Conservation (phyloP, 2,329 filamentous ascomycete genomes). For the Colletotrichum melonis region DNA sequence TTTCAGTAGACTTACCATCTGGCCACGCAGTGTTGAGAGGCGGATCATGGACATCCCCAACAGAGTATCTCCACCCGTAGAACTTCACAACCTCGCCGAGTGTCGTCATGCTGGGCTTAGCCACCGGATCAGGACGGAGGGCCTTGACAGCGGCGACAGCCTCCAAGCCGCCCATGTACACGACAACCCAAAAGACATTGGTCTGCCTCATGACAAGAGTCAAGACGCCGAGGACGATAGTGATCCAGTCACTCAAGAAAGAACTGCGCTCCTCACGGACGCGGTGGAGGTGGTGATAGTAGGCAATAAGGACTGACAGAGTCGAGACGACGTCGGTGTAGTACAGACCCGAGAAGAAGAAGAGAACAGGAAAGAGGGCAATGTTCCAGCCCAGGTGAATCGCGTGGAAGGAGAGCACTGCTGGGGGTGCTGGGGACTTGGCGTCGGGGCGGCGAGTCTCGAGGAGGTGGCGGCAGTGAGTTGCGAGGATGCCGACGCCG, state of each 20-base stretch:
- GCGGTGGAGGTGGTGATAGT: conserved; percentile 66
- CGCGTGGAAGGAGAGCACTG: conserved; percentile 51
- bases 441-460: conserved; percentile 50
- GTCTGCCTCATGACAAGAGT: conserved; percentile 89
- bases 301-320: conserved; percentile 77
- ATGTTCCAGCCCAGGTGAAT: conserved; percentile 81
- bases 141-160: conserved; percentile 62
- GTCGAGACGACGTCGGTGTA: conserved; percentile 94
- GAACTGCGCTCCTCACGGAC: conserved; percentile 47
- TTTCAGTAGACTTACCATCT: conserved; percentile 55
- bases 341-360: conserved; percentile 96
- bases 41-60: conserved; percentile 67
- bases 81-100: conserved; percentile 49
- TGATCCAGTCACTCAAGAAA: conserved; percentile 53
- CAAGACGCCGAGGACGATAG: conserved; percentile 68
- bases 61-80: conserved; percentile 55
- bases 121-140: conserved; percentile 47
- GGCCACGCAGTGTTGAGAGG: conserved; percentile 58
- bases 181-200: conserved; percentile 94
- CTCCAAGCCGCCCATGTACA: conserved; percentile 77
- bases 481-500: conserved; percentile 56
- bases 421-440: conserved; percentile 24
- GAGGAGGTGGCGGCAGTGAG: conserved; percentile 64
- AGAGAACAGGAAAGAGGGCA: conserved; percentile 86
- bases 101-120: conserved; percentile 45